Conservation (phyloP, 345 rosid genomes). For the Brassica nigra region DNA sequence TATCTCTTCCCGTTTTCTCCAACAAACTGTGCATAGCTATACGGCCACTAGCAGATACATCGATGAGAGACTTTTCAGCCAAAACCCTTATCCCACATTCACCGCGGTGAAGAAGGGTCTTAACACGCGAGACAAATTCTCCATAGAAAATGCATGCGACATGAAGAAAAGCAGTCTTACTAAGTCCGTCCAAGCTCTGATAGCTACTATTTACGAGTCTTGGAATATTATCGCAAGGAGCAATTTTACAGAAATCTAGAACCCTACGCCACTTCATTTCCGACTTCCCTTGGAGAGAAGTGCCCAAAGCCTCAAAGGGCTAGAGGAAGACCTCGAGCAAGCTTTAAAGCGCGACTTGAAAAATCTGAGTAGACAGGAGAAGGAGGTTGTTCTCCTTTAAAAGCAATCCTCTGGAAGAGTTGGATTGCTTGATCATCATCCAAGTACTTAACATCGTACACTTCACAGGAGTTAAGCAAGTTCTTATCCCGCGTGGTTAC, state of each 20-base stretch:
- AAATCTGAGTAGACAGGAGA: not conserved
- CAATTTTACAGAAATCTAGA: not conserved
- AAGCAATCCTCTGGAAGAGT: conserved; percentile 11
- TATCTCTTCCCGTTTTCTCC: not conserved
- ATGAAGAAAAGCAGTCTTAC: not conserved
- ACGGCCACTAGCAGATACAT: not conserved
- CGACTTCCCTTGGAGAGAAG: not conserved
- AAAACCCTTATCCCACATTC: not conserved
- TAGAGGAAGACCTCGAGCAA: conserved; percentile 22
- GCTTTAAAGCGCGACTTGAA: not conserved
- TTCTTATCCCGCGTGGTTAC: conserved; percentile 8
- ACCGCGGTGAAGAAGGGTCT: not conserved
- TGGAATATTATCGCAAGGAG: not conserved
- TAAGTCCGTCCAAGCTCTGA: not conserved
- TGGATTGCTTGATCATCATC: not conserved
- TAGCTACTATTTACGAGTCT: not conserved
- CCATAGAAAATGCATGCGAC: not conserved
- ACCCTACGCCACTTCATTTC: not conserved
- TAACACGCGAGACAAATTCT: not conserved
- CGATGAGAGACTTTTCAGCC: conserved; percentile 1
- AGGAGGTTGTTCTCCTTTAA: not conserved
- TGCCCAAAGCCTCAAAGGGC: not conserved
- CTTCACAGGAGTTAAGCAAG: not conserved
- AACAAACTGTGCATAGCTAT: not conserved
- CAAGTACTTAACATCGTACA: not conserved